Evolutionary conservation across 2,329 filamentous ascomycete genomes (phyloP), one percentile per base, ranked within the genome.

Genomic region (Aspergillus felis): DNA sequence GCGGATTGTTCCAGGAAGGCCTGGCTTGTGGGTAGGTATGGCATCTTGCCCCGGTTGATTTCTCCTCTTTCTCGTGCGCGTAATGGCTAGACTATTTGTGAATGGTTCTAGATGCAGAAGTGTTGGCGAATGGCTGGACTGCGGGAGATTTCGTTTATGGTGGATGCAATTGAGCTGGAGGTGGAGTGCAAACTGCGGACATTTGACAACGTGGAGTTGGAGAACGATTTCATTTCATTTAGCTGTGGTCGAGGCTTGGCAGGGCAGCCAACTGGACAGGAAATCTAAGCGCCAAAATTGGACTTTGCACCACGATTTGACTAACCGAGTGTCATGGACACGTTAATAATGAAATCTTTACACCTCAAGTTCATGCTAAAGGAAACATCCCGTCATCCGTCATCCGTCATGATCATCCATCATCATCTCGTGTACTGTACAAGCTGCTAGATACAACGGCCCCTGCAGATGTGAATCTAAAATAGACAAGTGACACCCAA

Each of bases 1-100:
- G 87, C 81, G 14, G 93, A 96, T 76, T 97, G 89, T 68, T 89
- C 87, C 65, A 97, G 89, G 89, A 92, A 99, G 78, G 92, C 88
- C 76, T 96, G 88, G 75, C 90, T 90, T 57, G 90, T 92, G 53
- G 83, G 79, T 72, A 96, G 86, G 73, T 89, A 87, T 2, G 89
- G 88, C 92, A 96, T 96, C 57, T 66, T 78, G 32, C 12, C 5
- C 3, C 14, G 14, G 14, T 38, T 14, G 32, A 38, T 17, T 38
- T 38, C 32, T 38, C 32, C 14, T 38, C 14, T 38, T 38, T 3
- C 14, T 38, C 14, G 14, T 3, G 14, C 14, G 32, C 14, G 32
- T 14, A 38, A 6, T 38, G 6, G 32, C 14, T 38, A 17, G 32
- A 38, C 12, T 27, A 10, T 27, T 47, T 25, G 44, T 14, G 6